These are phyloP conservation scores for Mycena citricolor DNA, from an alignment of 1,284 basidiomycete species.

Conservation along the genomic window DNA sequence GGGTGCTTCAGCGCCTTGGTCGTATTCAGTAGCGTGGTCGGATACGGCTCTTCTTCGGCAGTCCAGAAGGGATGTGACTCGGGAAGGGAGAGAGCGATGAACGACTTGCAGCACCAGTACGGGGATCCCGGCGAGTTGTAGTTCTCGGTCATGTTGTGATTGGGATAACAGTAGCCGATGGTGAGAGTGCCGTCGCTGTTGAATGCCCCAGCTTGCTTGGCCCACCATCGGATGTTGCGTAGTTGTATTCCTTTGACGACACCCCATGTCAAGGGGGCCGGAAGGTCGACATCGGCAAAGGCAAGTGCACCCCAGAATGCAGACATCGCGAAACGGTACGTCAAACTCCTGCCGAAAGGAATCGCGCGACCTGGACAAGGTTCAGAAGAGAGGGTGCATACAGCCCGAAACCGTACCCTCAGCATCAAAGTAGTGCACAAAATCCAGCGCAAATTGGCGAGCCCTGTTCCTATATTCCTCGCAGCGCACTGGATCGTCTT, in stretches of 20 bases:
- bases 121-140: conserved; percentile 82
- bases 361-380: conserved; percentile 62
- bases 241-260: conserved; percentile 72
- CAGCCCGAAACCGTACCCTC: conserved; percentile 46
- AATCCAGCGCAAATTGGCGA: conserved; percentile 63
- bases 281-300: conserved; percentile 67
- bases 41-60: conserved; percentile 62
- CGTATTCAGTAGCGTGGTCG: conserved; percentile 42
- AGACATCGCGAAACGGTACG: conserved; percentile 78
- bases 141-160: conserved; percentile 75
- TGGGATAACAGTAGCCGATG: conserved; percentile 73
- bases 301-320: conserved; percentile 76
- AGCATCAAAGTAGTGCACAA: conserved; percentile 73
- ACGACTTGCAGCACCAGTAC: conserved; percentile 83
- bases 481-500: conserved; percentile 63
- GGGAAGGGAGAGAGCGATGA: conserved; percentile 65
- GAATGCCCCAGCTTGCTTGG: conserved; percentile 59
- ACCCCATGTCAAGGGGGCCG: conserved; percentile 72
- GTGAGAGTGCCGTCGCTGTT: conserved; percentile 68
- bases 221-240: conserved; percentile 73
- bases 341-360: conserved; percentile 75
- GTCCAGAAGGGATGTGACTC: conserved; percentile 73
- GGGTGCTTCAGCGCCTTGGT: conserved; percentile 58
- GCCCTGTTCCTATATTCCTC: conserved; percentile 66
- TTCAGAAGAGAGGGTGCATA: conserved; percentile 1